Evolutionary conservation across 805 yeast species (phyloP).

Genomic region (Pichia ethanolica): DNA sequence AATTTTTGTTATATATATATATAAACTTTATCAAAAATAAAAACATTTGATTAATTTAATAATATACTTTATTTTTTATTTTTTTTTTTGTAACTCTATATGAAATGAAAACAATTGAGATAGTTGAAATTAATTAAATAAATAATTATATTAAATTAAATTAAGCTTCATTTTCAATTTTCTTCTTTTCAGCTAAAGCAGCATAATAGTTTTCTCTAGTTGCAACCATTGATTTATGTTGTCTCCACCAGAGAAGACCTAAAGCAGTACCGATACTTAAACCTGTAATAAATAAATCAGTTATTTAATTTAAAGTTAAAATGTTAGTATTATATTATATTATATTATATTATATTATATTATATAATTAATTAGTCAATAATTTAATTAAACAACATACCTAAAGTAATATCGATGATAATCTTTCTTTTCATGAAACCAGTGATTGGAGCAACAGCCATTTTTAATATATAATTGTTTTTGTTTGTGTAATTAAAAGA

Average conservation of each 20-base stretch:
- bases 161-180: slow-evolving; percentile 40
- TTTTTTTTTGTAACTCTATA: too few species aligned
- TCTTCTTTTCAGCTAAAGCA: slow-evolving; percentile 67
- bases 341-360: too few species aligned
- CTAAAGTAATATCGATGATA: slow-evolving; percentile 69
- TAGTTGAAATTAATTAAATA: too few species aligned
- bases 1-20: too few species aligned
- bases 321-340: slow-evolving; percentile 22
- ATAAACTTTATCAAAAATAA: too few species aligned
- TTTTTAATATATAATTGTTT: slow-evolving; percentile 22
- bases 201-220: slow-evolving; percentile 83
- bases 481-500: background rate
- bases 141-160: too few species aligned
- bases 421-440: slow-evolving; percentile 79
- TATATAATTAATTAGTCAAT: background rate
- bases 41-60: too few species aligned
- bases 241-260: slow-evolving; percentile 75
- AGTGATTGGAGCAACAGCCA: slow-evolving; percentile 81
- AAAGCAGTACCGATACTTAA: slow-evolving; percentile 33
- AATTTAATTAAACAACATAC: slow-evolving; percentile 20
- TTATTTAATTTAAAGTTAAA: background rate
- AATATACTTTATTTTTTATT: too few species aligned
- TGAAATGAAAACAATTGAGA: too few species aligned
- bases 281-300: background rate
- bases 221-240: slow-evolving; percentile 67